These are phyloP conservation scores for Dendrocalamus sinicus DNA, from an alignment of 176 grass and related monocot species.

Conservation along the genomic window DNA sequence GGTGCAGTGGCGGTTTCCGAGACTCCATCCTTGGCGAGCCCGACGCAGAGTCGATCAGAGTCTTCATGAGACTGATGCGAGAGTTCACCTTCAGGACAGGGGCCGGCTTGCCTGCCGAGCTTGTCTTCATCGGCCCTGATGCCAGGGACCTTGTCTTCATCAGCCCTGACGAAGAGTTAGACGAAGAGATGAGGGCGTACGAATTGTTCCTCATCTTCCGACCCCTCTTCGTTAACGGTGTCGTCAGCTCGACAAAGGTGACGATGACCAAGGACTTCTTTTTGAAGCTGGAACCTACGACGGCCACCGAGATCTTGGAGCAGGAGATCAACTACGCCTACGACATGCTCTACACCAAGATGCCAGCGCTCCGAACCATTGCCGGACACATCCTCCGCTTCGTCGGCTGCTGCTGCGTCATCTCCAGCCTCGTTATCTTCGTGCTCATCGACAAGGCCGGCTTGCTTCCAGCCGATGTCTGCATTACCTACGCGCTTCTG, in stretches of 20 bases:
- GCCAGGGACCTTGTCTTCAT: no score
- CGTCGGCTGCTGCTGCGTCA: slow-evolving; percentile 32
- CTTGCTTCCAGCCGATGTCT: slow-evolving; percentile 13
- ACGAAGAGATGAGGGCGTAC: neutral
- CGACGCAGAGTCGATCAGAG: no score
- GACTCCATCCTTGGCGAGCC: neutral
- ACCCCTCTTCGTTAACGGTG: slow-evolving; percentile 48
- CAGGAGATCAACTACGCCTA: slow-evolving; percentile 70
- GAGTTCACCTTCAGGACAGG: no score
- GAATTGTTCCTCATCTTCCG: slow-evolving; percentile 27
- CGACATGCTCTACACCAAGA: slow-evolving; percentile 78
- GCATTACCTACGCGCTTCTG: slow-evolving; percentile 62
- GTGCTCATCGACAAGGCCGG: slow-evolving; percentile 27
- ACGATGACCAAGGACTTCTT: slow-evolving; percentile 30
- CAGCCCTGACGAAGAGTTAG: no score
- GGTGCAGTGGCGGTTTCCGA: neutral
- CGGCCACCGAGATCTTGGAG: slow-evolving; percentile 18
- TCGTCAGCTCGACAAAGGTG: slow-evolving; percentile 16
- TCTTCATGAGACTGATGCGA: no score
- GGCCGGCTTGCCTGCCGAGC: no score
- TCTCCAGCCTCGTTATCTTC: slow-evolving; percentile 35
- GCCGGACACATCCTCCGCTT: slow-evolving; percentile 31
- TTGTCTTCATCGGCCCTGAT: no score
- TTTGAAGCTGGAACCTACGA: neutral
- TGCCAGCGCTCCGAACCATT: neutral